Evolutionary conservation across 2,329 filamentous ascomycete species (phyloP).

Genomic region (Beauveria asiatica): DNA sequence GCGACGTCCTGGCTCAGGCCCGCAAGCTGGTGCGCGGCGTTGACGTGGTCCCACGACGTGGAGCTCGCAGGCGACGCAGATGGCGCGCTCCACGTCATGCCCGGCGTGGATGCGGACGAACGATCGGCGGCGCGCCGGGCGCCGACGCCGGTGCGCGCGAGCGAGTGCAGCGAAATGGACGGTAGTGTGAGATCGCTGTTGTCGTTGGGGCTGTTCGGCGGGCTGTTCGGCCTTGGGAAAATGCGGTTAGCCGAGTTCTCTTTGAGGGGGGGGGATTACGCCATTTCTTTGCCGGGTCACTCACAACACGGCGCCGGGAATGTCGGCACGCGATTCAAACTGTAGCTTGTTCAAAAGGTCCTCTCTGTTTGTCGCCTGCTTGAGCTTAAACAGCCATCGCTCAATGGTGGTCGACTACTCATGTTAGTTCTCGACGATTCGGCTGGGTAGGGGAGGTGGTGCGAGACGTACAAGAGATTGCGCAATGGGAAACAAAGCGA

Average conservation of each 20-base stretch:
- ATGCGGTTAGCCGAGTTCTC: background rate
- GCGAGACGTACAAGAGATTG: conserved; percentile 27
- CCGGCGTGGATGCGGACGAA: background rate
- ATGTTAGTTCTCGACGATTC: background rate
- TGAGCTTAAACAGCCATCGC: conserved; percentile 30
- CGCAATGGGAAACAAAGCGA: conserved; percentile 30
- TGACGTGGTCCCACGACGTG: conserved; percentile 21
- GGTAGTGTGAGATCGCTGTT: conserved; percentile 16
- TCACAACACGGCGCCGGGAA: conserved; percentile 17
- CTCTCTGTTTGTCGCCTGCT: conserved; percentile 19
- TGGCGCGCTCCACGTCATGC: conserved; percentile 15
- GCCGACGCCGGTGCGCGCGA: conserved; percentile 15
- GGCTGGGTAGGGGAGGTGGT: background rate
- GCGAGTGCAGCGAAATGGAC: conserved; percentile 17
- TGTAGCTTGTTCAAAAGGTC: conserved; percentile 13
- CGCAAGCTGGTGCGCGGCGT: conserved; percentile 20
- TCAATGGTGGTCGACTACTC: conserved; percentile 29
- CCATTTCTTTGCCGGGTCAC: conserved; percentile 10
- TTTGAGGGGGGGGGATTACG: background rate
- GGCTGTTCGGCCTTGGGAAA: conserved; percentile 11
- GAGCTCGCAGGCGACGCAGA: conserved; percentile 14
- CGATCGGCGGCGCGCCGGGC: conserved; percentile 8
- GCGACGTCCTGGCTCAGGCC: conserved; percentile 16
- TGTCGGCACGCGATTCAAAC: conserved; percentile 17
- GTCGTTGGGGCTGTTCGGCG: conserved; percentile 13